Percentiles rank a stretch among this genome's conserved stretches.
Evolutionary conservation across 495 filamentous ascomycete genomes (phyloP).

Genomic region (Aspergillus ostianus): DNA sequence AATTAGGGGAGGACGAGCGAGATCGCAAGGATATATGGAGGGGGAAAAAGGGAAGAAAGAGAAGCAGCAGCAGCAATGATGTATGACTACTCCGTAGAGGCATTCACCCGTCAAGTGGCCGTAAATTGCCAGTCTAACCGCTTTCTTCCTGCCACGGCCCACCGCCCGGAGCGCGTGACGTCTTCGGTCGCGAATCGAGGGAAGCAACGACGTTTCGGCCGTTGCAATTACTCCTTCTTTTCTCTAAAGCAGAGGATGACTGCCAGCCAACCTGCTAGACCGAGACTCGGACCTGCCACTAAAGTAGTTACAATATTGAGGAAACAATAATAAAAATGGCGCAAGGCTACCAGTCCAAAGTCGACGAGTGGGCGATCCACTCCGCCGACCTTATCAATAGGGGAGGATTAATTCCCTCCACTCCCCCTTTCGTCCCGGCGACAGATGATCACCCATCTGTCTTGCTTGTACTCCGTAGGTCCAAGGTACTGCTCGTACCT

Average conservation of each 20-base stretch:
- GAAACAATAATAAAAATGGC: background rate
- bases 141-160: conserved; percentile 43
- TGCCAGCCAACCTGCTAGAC: no score
- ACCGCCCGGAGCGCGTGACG: conserved; percentile 41
- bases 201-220: conserved; percentile 19
- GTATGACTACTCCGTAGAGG: conserved; percentile 35
- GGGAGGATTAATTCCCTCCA: background rate
- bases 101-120: conserved; percentile 16
- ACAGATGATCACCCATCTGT: background rate
- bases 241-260: no score
- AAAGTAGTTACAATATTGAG: background rate
- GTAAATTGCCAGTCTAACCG: conserved; percentile 23
- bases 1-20: conserved; percentile 5
- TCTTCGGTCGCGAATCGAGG: conserved; percentile 40
- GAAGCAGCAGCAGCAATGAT: conserved; percentile 32
- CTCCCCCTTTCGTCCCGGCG: background rate
- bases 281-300: no score
- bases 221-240: conserved; percentile 27
- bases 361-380: background rate
- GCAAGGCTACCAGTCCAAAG: background rate
- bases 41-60: conserved; percentile 2
- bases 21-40: background rate
- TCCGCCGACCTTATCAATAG: background rate
- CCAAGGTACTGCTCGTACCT: no score
- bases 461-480: background rate